Conservation (phyloP, 257 asterid species). For the Solanum chilense region DNA sequence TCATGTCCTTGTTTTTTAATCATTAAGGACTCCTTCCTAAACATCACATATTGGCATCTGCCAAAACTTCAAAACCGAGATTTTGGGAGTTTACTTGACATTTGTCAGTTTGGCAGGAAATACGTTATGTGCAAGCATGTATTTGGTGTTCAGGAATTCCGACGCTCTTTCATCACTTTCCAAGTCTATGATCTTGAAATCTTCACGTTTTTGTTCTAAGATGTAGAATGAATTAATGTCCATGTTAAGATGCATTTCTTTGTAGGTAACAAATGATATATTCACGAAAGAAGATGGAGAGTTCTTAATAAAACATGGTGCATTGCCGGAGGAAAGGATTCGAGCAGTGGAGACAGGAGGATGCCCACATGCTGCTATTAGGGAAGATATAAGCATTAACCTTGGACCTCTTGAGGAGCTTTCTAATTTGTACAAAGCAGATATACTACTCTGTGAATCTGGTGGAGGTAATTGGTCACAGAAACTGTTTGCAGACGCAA, state of each 20-base stretch:
- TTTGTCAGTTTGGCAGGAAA: background rate
- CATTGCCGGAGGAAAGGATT: constrained; percentile 91
- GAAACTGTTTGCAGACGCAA: background rate
- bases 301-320: constrained; percentile 83
- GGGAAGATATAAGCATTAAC: constrained; percentile 94
- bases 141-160: background rate
- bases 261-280: constrained; percentile 90
- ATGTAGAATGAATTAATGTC: background rate
- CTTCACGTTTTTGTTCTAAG: background rate
- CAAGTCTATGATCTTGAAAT: background rate
- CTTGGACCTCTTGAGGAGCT: constrained; percentile 97
- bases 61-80: background rate
- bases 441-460: constrained; percentile 91
- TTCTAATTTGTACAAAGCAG: constrained; percentile 73
- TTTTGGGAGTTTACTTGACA: background rate
- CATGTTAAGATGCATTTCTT: background rate
- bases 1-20: background rate
- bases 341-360: constrained; percentile 99
- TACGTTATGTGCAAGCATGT: background rate
- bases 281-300: constrained; percentile 98
- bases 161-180: background rate
- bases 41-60: background rate
- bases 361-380: constrained; percentile 91
- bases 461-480: constrained; percentile 64
- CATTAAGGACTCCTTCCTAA: background rate